Evolutionary conservation across 106 monocot genomes (phyloP).

Genomic region (Dendrobium chrysotoxum): DNA sequence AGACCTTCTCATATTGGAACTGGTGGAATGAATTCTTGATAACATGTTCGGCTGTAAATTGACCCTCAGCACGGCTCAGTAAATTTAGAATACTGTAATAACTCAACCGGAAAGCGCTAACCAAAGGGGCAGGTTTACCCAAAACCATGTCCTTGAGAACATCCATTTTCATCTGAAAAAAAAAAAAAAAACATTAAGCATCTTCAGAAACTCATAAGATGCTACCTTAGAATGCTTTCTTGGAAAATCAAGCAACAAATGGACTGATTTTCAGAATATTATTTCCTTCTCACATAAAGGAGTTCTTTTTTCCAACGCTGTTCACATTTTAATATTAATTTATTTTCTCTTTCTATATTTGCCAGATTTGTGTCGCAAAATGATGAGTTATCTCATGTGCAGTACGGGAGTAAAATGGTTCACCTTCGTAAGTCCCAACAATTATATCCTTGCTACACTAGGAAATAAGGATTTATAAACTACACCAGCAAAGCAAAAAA

Average conservation of each 20-base stretch:
- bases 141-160: constrained; percentile 87
- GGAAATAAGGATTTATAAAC: neutral
- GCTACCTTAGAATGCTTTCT: neutral
- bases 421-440: neutral
- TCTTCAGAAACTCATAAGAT: constrained; percentile 1
- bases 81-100: constrained; percentile 94
- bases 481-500: neutral
- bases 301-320: neutral
- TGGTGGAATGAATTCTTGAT: constrained; percentile 98
- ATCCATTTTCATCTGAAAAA: constrained; percentile 88
- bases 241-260: neutral
- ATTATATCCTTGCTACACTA: neutral
- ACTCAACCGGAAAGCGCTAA: constrained; percentile 96
- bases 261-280: neutral
- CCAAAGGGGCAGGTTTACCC: constrained; percentile 95
- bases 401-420: neutral
- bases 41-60: constrained; percentile 98
- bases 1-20: constrained; percentile 96
- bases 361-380: neutral
- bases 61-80: constrained; percentile 95
- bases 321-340: neutral
- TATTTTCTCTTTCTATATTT: neutral
- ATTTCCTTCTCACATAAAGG: neutral
- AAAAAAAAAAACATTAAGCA: neutral
- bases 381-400: neutral